phyloP scores from a whole-genome alignment of 768 basidiomycete genomes.

The Coprinellus micaceus region DNA sequence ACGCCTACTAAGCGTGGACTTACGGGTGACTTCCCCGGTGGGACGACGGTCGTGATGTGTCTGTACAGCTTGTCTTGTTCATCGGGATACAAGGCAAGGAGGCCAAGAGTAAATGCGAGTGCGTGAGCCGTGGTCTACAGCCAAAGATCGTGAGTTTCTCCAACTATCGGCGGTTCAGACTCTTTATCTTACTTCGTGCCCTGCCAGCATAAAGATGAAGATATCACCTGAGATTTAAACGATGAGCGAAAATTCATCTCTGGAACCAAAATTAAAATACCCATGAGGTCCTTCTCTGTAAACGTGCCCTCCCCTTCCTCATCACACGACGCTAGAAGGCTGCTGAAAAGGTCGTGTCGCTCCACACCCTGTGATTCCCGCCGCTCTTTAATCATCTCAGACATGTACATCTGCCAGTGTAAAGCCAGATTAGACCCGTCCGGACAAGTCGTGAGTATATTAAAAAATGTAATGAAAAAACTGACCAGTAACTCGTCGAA shows the following conservation, averaged over 20 bases:
- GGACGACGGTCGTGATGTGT: constrained; percentile 27
- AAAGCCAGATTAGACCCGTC: not conserved
- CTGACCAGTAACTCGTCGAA: constrained; percentile 38
- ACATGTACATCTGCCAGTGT: constrained; percentile 34
- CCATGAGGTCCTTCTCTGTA: constrained; percentile 29
- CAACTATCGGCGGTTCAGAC: too few relatives aligned
- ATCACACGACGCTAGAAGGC: constrained; percentile 42
- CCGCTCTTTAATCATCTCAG: constrained; percentile 48
- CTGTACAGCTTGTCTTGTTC: constrained; percentile 42
- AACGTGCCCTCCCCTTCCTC: constrained; percentile 28
- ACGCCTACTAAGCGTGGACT: constrained; percentile 10
- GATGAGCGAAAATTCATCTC: constrained; percentile 8
- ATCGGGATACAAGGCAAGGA: constrained; percentile 42
- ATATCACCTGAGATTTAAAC: constrained; percentile 29
- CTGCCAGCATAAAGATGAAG: constrained; percentile 50
- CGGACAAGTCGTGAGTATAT: too few relatives aligned
- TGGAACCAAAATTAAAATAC: too few relatives aligned
- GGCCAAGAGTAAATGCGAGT: constrained; percentile 35
- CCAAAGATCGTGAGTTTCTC: not conserved
- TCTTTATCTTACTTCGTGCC: constrained; percentile 45
- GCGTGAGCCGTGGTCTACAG: constrained; percentile 38
- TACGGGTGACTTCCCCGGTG: constrained; percentile 25
- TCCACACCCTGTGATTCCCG: constrained; percentile 31
- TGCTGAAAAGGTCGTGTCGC: constrained; percentile 47
- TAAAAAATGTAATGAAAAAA: too few relatives aligned